Base-by-base conservation (phyloP, 2,329 filamentous ascomycete genomes). In the Aurifilum marmelostoma region DNA sequence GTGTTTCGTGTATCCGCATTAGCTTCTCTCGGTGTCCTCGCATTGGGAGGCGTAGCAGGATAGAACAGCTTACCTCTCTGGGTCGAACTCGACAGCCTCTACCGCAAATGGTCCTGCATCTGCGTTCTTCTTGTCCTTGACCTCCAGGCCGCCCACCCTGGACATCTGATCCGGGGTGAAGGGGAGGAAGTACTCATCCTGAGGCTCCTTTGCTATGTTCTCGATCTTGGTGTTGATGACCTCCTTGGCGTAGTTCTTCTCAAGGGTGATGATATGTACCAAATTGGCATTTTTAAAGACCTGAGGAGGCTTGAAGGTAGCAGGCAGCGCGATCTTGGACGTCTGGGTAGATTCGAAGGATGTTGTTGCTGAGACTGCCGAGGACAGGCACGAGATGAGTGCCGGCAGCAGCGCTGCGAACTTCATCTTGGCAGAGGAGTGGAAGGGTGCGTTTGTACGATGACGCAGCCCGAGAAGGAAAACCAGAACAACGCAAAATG, bases 241-340 rank as follows among this genome's bases (percentile, higher is more conserved):
- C 81, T 98, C 95, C 77, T 94, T 91, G 67, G 90, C 89, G 76
- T 96, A 98, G 74, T 89, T 92, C 85, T 97, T 98, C 81, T 98
- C 95, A 69, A 97, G 82, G 74, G 97, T 97, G 77, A 97, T 91
- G 73, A 92, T 90, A 76, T 96, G 92, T 65, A 98, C 91, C 39
- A 98, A 82, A 79, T 99, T 98, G 80, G 87, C 87, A 81, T 99
- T 97, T 83, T 94, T 93, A 84, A 97, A 99, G 74, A 94, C 92
- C 78, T 93, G 92, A 18, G 94, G 91, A 66, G 95, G 94, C 80
- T 88, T 91, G 84, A 97, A 97, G 71, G 85, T 85, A 74, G 87
- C 80, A 58, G 89, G 88, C 71, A 89, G 83, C 67, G 84, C 85
- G 75, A 86, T 79, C 79, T 88, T 88, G 72, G 88, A 87, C 68